Base-by-base conservation (phyloP, 2,329 filamentous ascomycete species). In the Colletotrichum lentis region DNA sequence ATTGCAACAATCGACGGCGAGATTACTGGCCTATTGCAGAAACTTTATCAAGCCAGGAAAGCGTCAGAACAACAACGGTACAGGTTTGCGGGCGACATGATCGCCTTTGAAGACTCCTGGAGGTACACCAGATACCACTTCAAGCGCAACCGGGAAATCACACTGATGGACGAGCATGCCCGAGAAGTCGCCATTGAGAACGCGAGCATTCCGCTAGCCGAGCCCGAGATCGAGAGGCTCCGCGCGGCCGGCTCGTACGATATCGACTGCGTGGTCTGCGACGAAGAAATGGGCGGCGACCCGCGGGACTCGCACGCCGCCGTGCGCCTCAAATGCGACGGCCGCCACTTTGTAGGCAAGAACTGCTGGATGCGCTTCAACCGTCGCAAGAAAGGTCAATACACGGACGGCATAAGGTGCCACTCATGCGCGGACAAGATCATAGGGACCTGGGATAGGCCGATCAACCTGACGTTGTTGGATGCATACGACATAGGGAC, bases 301-400 rank as follows among this genome's bases (percentile, higher is more conserved):
- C 61, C 53, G 27, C 20, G 7, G 7, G 46, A 54, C 11, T 18
- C 47, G 16, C 66, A 66, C 50, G 62, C 43, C 11, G 55, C 49
- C 16, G 31, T 66, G 37, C 54, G 49, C 11, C 4, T 69, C 18
- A 60, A 39, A 20, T 66, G 66, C 44, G 20, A 35, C 12, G 14
- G 39, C 8, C 10, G 37, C 18, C 66, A 69, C 27, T 7, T 22
- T 2, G 18, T 61, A 7, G 66, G 66, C 7, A 66, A 24, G 41
- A 69, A 56, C 2, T 69, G 66, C 56, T 69, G 55, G 62, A 61
- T 50, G 49, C 22, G 18, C 8, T 10, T 37, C 11, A 39, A 24
- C 14, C 49, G 66, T 5, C 16, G 12, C 31, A 57, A 55, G 22
- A 27, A 27, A 16, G 11, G 20, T 5, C 11, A 35, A 1, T 16